Evolutionary conservation across 179 eudicot species (phyloP), one percentile per base, ranked within the genome.

Genomic region (Monotropa hypopitys): DNA sequence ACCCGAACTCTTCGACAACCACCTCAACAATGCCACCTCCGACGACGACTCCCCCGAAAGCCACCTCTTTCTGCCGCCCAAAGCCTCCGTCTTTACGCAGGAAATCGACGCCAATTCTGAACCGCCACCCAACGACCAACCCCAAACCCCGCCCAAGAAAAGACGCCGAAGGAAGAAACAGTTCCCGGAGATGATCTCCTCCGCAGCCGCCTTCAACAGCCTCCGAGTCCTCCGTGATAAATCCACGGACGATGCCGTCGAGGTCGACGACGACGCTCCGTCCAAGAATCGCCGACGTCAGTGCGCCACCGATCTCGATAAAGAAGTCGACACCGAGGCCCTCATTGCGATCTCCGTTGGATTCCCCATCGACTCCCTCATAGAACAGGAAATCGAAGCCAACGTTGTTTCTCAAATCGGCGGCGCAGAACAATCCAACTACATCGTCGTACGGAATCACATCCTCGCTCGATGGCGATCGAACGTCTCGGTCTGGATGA

Each of bases 331-430:
- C 70, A 81, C 88, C 30, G 92, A 91, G 45, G 87, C 99, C 77
- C 85, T 96, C 18, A 96, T 96, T 46, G 94, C 98, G 5, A 82
- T 96, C 83, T 93, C 98, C 49, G 99, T 93, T 28, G 99, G 99
- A 0, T 96, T 96, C 63, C 98, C 99, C 0, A 77, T 89, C 7
- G 98, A 93, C 40, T 91, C 97, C 8, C 85, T 96, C 7, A 90
- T 96, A 16, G 98, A 96, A 69, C 97, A 96, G 47, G 99, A 93
- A 72, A 88, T 96, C 46, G 91, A 83, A 49, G 89, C 93, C 45
- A 76, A 81, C 18, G 99, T 91, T 4, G 83, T 91, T 16, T 59
- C 86, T 0, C 76, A 84, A 40, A 80, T 93, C 46, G 89, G 89
- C 2, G 87, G 90, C 8, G 15, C 74, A 7, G 90, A 90, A 15